Percentiles rank a stretch among this genome's conserved stretches.
phyloP scores from a whole-genome alignment of 1,139 yeast species.

The Sugiyamaella paludigena region DNA sequence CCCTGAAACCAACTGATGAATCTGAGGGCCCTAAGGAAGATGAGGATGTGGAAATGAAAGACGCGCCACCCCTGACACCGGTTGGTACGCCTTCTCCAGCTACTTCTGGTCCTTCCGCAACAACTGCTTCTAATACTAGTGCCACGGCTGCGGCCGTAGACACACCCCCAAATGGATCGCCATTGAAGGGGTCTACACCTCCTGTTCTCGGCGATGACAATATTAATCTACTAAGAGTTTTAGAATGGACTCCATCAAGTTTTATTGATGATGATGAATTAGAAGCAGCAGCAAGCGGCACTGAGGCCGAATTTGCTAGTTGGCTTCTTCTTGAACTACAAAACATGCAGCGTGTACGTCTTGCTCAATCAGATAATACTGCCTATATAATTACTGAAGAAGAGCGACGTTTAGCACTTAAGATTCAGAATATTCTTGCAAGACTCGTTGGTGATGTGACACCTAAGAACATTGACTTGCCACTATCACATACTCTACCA shows the following conservation, averaged over 20 bases:
- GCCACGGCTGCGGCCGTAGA: neutral
- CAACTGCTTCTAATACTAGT: conserved; percentile 20
- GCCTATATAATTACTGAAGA: conserved; percentile 41
- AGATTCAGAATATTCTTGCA: conserved; percentile 49
- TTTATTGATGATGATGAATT: conserved; percentile 53
- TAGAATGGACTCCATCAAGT: conserved; percentile 55
- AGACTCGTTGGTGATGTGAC: conserved; percentile 41
- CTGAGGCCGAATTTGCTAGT: conserved; percentile 57
- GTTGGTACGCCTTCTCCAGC: neutral
- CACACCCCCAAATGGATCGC: neutral
- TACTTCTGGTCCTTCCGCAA: conserved; percentile 3
- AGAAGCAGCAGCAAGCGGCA: conserved; percentile 46
- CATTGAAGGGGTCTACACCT: neutral
- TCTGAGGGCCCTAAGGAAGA: conserved; percentile 1
- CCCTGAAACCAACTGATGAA: no score
- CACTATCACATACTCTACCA: conserved; percentile 48
- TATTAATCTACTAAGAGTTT: conserved; percentile 46
- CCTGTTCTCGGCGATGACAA: conserved; percentile 14
- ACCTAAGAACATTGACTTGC: conserved; percentile 30
- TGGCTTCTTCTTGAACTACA: conserved; percentile 57
- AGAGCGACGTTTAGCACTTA: conserved; percentile 52
- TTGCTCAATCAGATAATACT: conserved; percentile 36
- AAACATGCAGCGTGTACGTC: conserved; percentile 60
- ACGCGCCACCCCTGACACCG: conserved; percentile 10
- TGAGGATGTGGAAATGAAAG: conserved; percentile 15